Conservation (phyloP, 805 yeast genomes). For the Candida dajiaensis region DNA sequence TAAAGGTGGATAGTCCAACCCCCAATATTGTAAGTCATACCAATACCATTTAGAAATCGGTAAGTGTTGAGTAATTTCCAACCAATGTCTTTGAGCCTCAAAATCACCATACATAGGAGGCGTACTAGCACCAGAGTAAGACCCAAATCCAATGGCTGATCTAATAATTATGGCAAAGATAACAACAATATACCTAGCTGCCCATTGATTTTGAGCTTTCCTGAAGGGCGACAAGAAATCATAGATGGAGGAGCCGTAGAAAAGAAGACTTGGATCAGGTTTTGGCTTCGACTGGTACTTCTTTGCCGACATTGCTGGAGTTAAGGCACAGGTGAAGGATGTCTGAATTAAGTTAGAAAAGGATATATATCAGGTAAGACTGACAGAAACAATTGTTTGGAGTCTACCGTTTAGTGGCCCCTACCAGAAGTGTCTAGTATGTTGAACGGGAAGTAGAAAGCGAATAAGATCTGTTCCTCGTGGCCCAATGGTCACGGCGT, state of each 20-base stretch:
- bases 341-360: no score
- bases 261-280: conserved; percentile 17
- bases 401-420: no score
- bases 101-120: conserved; percentile 93
- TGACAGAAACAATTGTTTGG: no score
- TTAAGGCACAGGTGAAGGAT: no score
- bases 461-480: conserved; percentile 44
- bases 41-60: conserved; percentile 81
- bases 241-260: conserved; percentile 61
- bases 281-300: conserved; percentile 1
- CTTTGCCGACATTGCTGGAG: not conserved
- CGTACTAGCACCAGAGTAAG: conserved; percentile 65
- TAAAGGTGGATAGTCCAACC: conserved; percentile 93
- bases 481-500: conserved; percentile 76
- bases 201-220: conserved; percentile 86
- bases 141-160: conserved; percentile 83
- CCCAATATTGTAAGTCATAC: conserved; percentile 91
- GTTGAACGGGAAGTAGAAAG: no score
- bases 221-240: conserved; percentile 76
- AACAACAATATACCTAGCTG: conserved; percentile 71
- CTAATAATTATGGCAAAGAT: conserved; percentile 70
- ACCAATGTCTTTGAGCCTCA: conserved; percentile 98
- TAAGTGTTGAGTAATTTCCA: conserved; percentile 78
- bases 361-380: no score
- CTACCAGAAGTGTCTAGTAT: no score